Evolutionary conservation across 83 land plant genomes (phyloP), one percentile per base, ranked within the genome.

Genomic region (Picea abies): DNA sequence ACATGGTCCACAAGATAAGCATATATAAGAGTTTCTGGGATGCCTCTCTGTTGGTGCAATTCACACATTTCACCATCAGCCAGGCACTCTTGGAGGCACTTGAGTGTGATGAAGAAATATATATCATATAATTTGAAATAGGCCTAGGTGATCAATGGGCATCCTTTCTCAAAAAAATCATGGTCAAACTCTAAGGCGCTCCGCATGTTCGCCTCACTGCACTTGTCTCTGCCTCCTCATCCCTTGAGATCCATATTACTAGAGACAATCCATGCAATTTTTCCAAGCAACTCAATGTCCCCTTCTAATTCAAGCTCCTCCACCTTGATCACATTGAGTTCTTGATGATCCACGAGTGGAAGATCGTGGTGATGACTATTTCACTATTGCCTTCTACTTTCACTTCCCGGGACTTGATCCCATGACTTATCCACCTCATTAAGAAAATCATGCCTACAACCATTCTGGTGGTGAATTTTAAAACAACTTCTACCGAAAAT

Each of bases 81-180:
- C 96, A 94, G 68, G 88, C 96, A 64, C 70, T 94, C 29, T 84
- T 92, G 2, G 96, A 94, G 29, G 88, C 94, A 10, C 65, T 90
- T 63, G 88, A 89, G 17, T 91, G 86, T n/a, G 84, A 84, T 68
- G 49, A 66, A 62, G 35, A 76, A 72, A 49, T 94, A 37, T 95
- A 92, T 76, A 39, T 94, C 79, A 84, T 94, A 52, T 95, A 94
- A 60, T 91, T 94, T 73, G 95, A 92, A 58, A 80, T 94, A 60
- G 93, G 95, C 22, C 61, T 92, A 32, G 96, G 96, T 26, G 88
- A 86, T 16, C 93, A 94, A 70, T 92, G 94, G 92, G 92, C 96
- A 0, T 90, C 96, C 22, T 85, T 92, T 82, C 77, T 91, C 80
- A 88, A 83, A 67, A 93, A 89, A 60, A 44, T 94, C 41, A 84